phyloP scores from a whole-genome alignment of 257 asterid genomes.

The Capsicum rhomboideum region DNA sequence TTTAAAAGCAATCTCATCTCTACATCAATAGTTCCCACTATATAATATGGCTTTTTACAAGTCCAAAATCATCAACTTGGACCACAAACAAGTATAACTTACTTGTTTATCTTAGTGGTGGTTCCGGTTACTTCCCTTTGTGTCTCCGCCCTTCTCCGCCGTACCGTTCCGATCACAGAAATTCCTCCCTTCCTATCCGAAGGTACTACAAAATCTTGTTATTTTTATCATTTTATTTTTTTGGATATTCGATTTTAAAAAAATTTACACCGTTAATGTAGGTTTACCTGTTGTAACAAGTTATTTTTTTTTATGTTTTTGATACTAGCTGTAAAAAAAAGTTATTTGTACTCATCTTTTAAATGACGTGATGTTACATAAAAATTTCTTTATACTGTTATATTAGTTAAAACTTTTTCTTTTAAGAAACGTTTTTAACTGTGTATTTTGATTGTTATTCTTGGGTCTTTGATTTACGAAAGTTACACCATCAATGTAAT shows the following conservation, averaged over 20 bases:
- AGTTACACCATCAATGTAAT: no score
- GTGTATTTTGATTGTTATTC: not conserved
- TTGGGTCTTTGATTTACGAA: no score
- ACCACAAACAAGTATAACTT: conserved; percentile 16
- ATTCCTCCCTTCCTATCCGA: not conserved
- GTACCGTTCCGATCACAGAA: not conserved
- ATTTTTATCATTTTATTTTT: not conserved
- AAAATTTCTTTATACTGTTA: not conserved
- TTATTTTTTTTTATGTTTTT: no score
- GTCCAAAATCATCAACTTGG: conserved; percentile 19
- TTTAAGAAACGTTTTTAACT: no score
- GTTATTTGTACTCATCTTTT: no score
- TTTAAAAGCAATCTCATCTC: conserved; percentile 41
- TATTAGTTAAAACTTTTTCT: not conserved
- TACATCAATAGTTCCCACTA: conserved; percentile 23
- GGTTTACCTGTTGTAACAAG: no score
- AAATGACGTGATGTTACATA: no score
- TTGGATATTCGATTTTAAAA: no score
- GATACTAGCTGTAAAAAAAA: no score
- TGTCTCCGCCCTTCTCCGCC: not conserved
- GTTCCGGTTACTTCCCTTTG: not conserved
- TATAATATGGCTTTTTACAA: conserved; percentile 23
- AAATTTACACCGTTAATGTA: no score
- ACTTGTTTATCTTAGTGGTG: conserved; percentile 1
- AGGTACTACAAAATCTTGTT: not conserved